Percentiles rank a stretch among this genome's conserved stretches.
Evolutionary conservation across 306 rosid genomes (phyloP).

Genomic region (Castanospermum australe): DNA sequence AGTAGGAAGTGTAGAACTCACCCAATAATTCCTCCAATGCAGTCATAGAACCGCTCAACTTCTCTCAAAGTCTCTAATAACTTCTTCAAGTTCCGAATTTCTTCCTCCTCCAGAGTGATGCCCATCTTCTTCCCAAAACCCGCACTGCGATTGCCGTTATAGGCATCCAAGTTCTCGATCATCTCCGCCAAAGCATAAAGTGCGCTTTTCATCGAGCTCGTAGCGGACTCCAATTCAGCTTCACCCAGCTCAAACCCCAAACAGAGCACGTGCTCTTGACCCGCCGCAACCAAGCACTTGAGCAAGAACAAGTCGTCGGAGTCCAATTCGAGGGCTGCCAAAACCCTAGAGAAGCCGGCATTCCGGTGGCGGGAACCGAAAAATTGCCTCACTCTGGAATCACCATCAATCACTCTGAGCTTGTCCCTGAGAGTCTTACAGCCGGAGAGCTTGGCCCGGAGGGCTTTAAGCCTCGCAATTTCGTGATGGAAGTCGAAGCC

Average conservation of each 20-base stretch:
- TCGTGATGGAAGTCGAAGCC: constrained; percentile 57
- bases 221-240: constrained; percentile 33
- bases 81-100: constrained; percentile 57
- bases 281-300: constrained; percentile 82
- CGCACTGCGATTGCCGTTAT: constrained; percentile 27
- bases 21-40: constrained; percentile 98
- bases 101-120: constrained; percentile 52
- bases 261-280: constrained; percentile 75
- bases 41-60: constrained; percentile 78
- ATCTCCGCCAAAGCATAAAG: constrained; percentile 64
- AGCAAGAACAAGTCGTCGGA: constrained; percentile 48
- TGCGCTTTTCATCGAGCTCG: constrained; percentile 65
- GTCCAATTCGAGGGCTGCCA: constrained; percentile 38
- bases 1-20: constrained; percentile 35
- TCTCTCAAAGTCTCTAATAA: constrained; percentile 61
- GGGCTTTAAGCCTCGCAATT: constrained; percentile 55
- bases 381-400: constrained; percentile 67
- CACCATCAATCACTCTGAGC: constrained; percentile 51
- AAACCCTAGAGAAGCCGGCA: constrained; percentile 34
- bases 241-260: constrained; percentile 39
- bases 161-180: constrained; percentile 68
- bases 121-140: constrained; percentile 36
- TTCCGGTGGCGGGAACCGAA: constrained; percentile 39
- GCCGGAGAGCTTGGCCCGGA: constrained; percentile 51
- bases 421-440: constrained; percentile 35